phyloP scores from a whole-genome alignment of 257 asterid genomes.

The Jasminum sambac region DNA sequence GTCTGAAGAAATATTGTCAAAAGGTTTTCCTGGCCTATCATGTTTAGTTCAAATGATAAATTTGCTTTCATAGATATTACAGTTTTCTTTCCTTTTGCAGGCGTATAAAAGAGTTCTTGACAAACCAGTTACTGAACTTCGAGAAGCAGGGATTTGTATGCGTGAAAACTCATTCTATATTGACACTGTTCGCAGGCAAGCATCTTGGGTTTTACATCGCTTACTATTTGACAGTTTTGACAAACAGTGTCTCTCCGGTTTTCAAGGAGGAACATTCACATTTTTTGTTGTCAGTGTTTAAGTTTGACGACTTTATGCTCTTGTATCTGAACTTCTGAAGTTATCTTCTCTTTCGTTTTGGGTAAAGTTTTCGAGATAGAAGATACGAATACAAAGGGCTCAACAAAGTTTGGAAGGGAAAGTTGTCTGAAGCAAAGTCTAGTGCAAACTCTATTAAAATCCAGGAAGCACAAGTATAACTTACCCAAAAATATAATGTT shows the following conservation, averaged over 20 bases:
- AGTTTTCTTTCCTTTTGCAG: slow-evolving; percentile 38
- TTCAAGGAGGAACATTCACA: slow-evolving; percentile 17
- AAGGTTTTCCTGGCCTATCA: slow-evolving; percentile 52
- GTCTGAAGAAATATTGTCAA: slow-evolving; percentile 94
- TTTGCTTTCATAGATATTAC: slow-evolving; percentile 10
- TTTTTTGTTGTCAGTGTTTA: slow-evolving; percentile 3
- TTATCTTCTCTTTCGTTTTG: slow-evolving; percentile 21
- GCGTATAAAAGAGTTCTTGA: slow-evolving; percentile 93
- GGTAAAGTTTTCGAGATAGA: slow-evolving; percentile 91
- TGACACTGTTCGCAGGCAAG: slow-evolving; percentile 97
- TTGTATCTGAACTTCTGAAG: slow-evolving; percentile 14
- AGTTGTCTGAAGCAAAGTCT: slow-evolving; percentile 87
- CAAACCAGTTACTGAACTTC: slow-evolving; percentile 91
- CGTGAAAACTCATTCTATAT: slow-evolving; percentile 97
- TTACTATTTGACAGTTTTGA: slow-evolving; percentile 16
- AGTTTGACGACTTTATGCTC: slow-evolving; percentile 15
- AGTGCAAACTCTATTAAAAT: slow-evolving; percentile 87
- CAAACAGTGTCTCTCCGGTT: slow-evolving; percentile 8
- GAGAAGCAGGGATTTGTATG: slow-evolving; percentile 99
- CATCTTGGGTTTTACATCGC: slow-evolving; percentile 18
- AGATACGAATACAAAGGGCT: slow-evolving; percentile 96
- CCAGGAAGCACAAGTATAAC: slow-evolving; percentile 92
- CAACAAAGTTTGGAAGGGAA: slow-evolving; percentile 97
- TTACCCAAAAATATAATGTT: slow-evolving; percentile 22
- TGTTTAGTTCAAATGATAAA: slow-evolving; percentile 19